Base-by-base conservation (phyloP, 352 stramenopile genomes). In the Plasmopara viticola region DNA sequence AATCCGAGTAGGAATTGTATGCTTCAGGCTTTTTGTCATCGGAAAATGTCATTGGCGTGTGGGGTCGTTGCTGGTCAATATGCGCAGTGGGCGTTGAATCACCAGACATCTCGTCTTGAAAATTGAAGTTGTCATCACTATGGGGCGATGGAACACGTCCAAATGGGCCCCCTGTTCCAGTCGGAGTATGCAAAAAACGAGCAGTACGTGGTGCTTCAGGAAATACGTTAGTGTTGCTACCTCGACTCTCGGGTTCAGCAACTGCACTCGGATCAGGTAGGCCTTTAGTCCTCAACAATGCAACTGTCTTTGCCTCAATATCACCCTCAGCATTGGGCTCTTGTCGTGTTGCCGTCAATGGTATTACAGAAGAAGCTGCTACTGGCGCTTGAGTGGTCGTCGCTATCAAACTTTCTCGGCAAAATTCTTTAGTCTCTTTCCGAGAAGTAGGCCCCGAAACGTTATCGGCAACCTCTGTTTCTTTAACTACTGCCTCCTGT, bases 131-230 rank as follows among this genome's bases (percentile, higher is more conserved):
- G 29, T 48, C 42, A 51, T 60, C 45, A n/a, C 48, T 31, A 8
- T 65, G 51, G 2, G 59, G 55, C 20, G 59, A 68, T 46, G 51
- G 55, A 28, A 68, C 48, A 43, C 51, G 59, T 47, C 59, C 64
- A 56, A 72, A 72, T 18, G 64, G 44, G 0, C 51, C 64, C 0
- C 59, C 64, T 18, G 64, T 63, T 29, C 64, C 64, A 29, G 64
- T 68, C 33, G 64, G 60, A 7, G 64, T 72, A 48, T 68, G 64
- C 31, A 68, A 48, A 41, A 63, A 68, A 38, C 56, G 59, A 47
- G 56, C 64, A 33, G 40, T 63, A 20, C 44, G 56, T n/a, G 64
- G 56, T n/a, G 53, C 51, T 20, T 68, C 52, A 17, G 55, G 55
- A 57, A 60, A 72, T 9, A 57, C 51, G 20, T 60, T 68, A 7